phyloP scores from a whole-genome alignment of 2,329 filamentous ascomycete genomes.

The Fusarium succisae region DNA sequence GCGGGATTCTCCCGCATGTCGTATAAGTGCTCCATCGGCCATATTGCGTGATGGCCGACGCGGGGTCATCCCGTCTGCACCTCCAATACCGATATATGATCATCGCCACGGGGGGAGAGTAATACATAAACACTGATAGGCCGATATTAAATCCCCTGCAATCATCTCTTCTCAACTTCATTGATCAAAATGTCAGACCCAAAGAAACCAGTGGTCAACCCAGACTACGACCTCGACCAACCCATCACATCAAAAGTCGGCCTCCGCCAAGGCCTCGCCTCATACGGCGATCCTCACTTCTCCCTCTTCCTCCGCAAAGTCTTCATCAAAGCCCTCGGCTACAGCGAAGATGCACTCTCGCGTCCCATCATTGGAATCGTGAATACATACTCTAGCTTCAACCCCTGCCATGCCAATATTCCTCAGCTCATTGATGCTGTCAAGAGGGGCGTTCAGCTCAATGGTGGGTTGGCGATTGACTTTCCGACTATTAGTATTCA shows the following conservation, averaged over 20 bases:
- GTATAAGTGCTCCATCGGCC: conserved; percentile 23
- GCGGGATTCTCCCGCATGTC: not conserved
- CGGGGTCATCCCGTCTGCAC: conserved; percentile 30
- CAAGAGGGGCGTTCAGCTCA: conserved; percentile 73
- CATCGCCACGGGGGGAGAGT: conserved; percentile 22
- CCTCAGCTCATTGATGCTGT: conserved; percentile 76
- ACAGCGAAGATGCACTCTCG: conserved; percentile 75
- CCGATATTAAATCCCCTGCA: not conserved
- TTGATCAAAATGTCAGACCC: conserved; percentile 23
- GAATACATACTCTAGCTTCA: conserved; percentile 78
- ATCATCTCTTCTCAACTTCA: not conserved
- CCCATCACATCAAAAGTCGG: conserved; percentile 62
- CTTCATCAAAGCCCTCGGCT: conserved; percentile 81
- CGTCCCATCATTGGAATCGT: conserved; percentile 78
- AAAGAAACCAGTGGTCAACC: conserved; percentile 18
- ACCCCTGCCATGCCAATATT: conserved; percentile 78
- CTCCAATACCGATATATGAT: not conserved
- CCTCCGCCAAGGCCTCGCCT: conserved; percentile 70
- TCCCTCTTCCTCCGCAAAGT: conserved; percentile 78
- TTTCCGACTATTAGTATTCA: conserved; percentile 79
- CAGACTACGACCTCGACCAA: conserved; percentile 69
- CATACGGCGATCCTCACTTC: conserved; percentile 79
- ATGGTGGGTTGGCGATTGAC: conserved; percentile 74
- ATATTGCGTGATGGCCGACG: conserved; percentile 32
- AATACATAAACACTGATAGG: conserved; percentile 40